Evolutionary conservation across 1,139 yeast species (phyloP).

Genomic region (Yamadazyma sp.): DNA sequence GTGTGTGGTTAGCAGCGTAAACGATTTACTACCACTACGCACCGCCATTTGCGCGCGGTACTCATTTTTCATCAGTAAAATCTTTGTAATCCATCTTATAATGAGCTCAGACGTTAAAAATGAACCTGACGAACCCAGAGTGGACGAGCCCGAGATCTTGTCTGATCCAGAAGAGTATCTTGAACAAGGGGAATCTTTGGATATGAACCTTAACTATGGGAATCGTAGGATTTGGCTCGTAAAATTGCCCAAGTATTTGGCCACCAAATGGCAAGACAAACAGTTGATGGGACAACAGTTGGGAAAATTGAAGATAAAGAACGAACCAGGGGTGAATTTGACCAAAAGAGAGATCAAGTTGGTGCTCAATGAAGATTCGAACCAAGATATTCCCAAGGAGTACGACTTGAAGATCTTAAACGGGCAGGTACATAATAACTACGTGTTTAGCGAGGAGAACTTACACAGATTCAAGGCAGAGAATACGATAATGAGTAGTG

Average conservation of each 20-base stretch:
- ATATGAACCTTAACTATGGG: conserved; percentile 55
- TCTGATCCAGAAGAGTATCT: conserved; percentile 51
- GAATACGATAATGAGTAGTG: conserved; percentile 16
- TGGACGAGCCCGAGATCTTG: conserved; percentile 32
- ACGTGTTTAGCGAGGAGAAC: conserved; percentile 88
- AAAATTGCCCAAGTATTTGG: conserved; percentile 81
- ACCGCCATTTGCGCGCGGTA: neutral
- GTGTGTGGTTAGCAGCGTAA: neutral
- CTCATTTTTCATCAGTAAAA: neutral
- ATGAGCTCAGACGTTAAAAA: conserved; percentile 11
- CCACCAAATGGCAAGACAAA: conserved; percentile 76
- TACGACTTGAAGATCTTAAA: conserved; percentile 79
- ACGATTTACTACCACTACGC: neutral
- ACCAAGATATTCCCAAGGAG: conserved; percentile 69
- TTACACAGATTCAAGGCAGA: conserved; percentile 64
- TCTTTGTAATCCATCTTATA: neutral
- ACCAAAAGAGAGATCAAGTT: conserved; percentile 56
- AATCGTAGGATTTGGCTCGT: conserved; percentile 87
- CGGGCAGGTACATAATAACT: conserved; percentile 79
- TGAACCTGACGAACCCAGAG: conserved; percentile 15
- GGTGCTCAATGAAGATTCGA: conserved; percentile 44
- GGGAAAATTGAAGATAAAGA: conserved; percentile 77
- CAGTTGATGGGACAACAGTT: conserved; percentile 69
- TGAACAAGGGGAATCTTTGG: conserved; percentile 59
- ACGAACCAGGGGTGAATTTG: conserved; percentile 25